phyloP scores from a whole-genome alignment of 108 stramenopile genomes.

The Ochromonas danica region DNA sequence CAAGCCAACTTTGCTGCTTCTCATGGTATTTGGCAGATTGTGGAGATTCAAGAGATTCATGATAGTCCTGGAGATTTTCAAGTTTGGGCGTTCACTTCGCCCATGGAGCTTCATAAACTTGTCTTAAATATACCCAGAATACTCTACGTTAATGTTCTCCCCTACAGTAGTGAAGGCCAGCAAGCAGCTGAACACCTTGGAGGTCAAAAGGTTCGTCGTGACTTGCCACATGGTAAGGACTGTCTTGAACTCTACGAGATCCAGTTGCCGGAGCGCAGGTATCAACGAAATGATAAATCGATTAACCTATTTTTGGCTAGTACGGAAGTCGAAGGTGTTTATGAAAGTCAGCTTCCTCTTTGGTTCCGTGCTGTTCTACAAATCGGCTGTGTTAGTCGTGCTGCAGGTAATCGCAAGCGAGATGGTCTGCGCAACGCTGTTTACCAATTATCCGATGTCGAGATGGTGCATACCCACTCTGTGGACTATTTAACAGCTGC shows the following conservation, averaged over 20 bases:
- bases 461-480: conserved; percentile 26
- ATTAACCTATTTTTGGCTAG: conserved; percentile 43
- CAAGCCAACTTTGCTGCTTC: conserved; percentile 8
- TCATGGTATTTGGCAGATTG: conserved; percentile 73
- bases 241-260: conserved; percentile 72
- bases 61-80: conserved; percentile 74
- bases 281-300: conserved; percentile 55
- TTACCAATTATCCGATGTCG: conserved; percentile 4
- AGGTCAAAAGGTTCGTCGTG: conserved; percentile 50
- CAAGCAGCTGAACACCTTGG: conserved; percentile 34
- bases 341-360: conserved; percentile 77
- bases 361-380: conserved; percentile 70
- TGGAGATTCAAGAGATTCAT: conserved; percentile 79
- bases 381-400: conserved; percentile 75
- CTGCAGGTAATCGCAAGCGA: not conserved
- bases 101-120: conserved; percentile 67
- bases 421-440: not conserved
- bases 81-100: conserved; percentile 84
- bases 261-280: conserved; percentile 71
- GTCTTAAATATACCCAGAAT: conserved; percentile 2
- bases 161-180: not conserved
- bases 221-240: conserved; percentile 74
- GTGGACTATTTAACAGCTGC: conserved; percentile 43
- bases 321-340: conserved; percentile 71
- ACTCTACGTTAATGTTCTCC: not conserved